A percentile compares a stretch with the other conserved stretches of the same genome.
phyloP scores from a whole-genome alignment of 2,329 filamentous ascomycete species.

The Phialocephala subalpina region DNA sequence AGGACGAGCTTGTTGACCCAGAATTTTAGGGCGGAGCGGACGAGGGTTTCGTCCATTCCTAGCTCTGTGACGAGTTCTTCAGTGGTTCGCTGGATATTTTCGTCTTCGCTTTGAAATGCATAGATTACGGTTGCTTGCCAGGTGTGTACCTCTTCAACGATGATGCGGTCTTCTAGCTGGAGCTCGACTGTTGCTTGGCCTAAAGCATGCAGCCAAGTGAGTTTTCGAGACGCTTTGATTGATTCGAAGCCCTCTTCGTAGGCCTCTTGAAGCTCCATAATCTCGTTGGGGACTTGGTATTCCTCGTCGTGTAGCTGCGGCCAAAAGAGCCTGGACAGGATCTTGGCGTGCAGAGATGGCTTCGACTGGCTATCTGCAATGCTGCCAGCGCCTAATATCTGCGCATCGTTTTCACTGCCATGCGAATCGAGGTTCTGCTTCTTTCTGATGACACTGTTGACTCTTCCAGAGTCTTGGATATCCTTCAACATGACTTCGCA shows the following conservation, averaged over 20 bases:
- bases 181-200: conserved; percentile 84
- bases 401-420: conserved; percentile 39
- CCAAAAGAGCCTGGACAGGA: conserved; percentile 94
- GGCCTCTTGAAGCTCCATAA: conserved; percentile 67
- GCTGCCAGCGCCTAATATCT: conserved; percentile 44
- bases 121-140: conserved; percentile 91
- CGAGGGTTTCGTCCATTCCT: conserved; percentile 77
- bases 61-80: conserved; percentile 62
- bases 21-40: conserved; percentile 72
- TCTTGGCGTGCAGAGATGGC: conserved; percentile 74
- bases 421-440: conserved; percentile 50
- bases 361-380: conserved; percentile 42
- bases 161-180: conserved; percentile 80
- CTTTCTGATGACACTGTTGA: conserved; percentile 73
- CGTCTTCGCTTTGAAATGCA: conserved; percentile 69
- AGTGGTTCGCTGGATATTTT: conserved; percentile 51
- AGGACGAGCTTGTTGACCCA: conserved; percentile 77
- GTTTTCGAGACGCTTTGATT: conserved; percentile 83
- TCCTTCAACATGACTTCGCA: conserved; percentile 99
- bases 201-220: conserved; percentile 87
- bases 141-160: conserved; percentile 77
- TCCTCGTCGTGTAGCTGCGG: conserved; percentile 77
- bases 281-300: conserved; percentile 68
- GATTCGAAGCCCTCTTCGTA: conserved; percentile 82
- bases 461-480: conserved; percentile 80